Evolutionary conservation across 495 filamentous ascomycete species (phyloP), one percentile per base, ranked within the genome.

Genomic region (Penicillium simplicissimum): DNA sequence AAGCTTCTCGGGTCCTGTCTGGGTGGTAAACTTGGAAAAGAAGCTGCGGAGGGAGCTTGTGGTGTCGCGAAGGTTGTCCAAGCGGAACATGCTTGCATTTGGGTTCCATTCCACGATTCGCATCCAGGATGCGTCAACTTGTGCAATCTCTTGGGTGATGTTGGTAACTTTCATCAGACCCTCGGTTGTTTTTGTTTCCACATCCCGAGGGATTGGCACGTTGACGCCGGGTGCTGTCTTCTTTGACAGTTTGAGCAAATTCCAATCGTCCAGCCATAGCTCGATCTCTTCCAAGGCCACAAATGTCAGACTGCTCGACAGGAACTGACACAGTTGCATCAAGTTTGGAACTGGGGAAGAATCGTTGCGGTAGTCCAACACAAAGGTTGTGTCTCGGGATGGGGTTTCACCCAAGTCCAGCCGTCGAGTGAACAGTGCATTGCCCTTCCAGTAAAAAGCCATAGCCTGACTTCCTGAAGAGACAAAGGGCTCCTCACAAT

Each of bases 371-470:
- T 96, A 96, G 63, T 97, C 92, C 28, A 99, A 82, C 23, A 96
- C 85, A 67, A 99, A 99, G 49, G 89, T 89, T 4, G 96, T 99
- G 58, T 92, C 87, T 14, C 79, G 78, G 61, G 81, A 79, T 51
- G 92, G 80, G 8, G 81, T 79, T 51, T 83, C 79, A 5, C 89
- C 84, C 7, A 97, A 69, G 69, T 87, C 86, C 35, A 91, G 76
- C 54, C 88, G 85, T 66, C 92, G 88, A 5, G 96, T 99, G 70
- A 95, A 97, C 5, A 99, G 81, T 8, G 90, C 90, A 73, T 97
- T 96, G 17, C 88, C 90, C 72, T 96, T 97, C 96, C 96, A 99
- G 76, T 97, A 98, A 72, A 99, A 99, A 11, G 94, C 94, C 90
- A 99, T 96, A 23, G 91, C 93, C 69, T 95, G 85, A 53, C 84